Conservation (phyloP, 2,329 filamentous ascomycete genomes). For the Sphaerulina vaccinii region DNA sequence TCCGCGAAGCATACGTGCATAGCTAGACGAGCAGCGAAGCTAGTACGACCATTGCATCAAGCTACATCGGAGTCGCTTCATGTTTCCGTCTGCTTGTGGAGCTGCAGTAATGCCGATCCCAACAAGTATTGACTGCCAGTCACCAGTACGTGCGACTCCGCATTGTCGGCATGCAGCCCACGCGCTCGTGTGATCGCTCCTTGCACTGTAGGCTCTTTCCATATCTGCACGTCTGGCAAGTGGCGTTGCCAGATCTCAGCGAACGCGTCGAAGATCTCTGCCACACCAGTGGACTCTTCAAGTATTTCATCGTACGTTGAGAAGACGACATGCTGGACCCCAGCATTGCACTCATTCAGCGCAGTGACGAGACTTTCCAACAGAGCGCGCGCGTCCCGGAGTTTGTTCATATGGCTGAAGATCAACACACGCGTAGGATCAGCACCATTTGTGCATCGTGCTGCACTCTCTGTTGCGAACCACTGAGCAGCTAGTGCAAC, state of each 20-base stretch:
- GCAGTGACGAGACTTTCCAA: constrained; percentile 21
- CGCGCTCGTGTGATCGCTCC: constrained; percentile 16
- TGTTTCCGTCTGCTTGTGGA: too few species aligned
- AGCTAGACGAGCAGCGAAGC: too few species aligned
- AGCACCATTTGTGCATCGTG: not conserved
- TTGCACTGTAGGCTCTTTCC: constrained; percentile 21
- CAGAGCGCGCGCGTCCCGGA: constrained; percentile 24
- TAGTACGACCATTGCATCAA: too few species aligned
- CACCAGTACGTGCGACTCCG: constrained; percentile 14
- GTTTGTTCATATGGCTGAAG: constrained; percentile 32
- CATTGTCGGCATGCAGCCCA: not conserved
- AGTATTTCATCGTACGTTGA: constrained; percentile 26
- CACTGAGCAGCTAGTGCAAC: constrained; percentile 40
- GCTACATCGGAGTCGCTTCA: too few species aligned
- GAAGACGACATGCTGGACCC: constrained; percentile 29
- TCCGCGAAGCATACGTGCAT: too few species aligned
- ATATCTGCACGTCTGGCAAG: constrained; percentile 3
- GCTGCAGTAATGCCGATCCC: constrained; percentile 15
- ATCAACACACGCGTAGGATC: constrained; percentile 20
- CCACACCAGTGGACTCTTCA: not conserved
- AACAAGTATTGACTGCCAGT: constrained; percentile 26
- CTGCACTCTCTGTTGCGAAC: constrained; percentile 33
- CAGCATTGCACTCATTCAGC: constrained; percentile 13
- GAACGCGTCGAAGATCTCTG: constrained; percentile 6
- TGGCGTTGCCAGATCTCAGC: constrained; percentile 8